Base-by-base conservation (phyloP, 2,329 filamentous ascomycete species). In the Penicillium sp. region DNA sequence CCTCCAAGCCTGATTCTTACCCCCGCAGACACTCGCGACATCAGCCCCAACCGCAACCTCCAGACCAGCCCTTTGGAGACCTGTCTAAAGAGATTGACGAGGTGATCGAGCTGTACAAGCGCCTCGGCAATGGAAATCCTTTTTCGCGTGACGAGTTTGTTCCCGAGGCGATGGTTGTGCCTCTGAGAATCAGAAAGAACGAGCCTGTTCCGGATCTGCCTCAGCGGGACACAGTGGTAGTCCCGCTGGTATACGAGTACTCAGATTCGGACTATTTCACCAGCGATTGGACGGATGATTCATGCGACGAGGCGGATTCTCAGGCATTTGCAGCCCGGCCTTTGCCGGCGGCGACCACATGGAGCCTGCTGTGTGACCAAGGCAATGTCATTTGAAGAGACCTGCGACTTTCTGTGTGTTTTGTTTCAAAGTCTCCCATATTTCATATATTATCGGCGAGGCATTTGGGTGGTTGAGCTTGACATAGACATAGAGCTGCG, bases 301-400 rank as follows among this genome's bases (percentile, higher is more conserved):
- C 37, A 9, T 36, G 16, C 11, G 33, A 41, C 8, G 40, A 33
- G 16, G 20, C 21, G 25, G 36, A 39, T 19, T 34, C 4, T 10
- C 18, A 16, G 17, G 4, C 10, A 17, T 16, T 14, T 14, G 11
- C 15, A 5, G 10, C 19, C 10, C n/a, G 23, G 25, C 25, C 25
- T n/a, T 27, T 13, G 6, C 25, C 17, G 5, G 40, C 31, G 11
- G 31, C 27, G 23, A 53, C 50, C 3, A 47, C 46, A 4, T 54
- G 51, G 51, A 41, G 33, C 37, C 15, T 53, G 31, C 4, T 54
- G 7, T 48, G 39, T 39, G 37, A 43, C 10, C 28, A 43, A 25
- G 38, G 14, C 9, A 34, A 44, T 27, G 25, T 33, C 27, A 36
- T 36, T n/a, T 48, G 41, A 45, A 18, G 18, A 7, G 11, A 15